Evolutionary conservation across 192 early-diverging fungal genomes (phyloP).

Genomic region (Neocallimastix lanati): DNA sequence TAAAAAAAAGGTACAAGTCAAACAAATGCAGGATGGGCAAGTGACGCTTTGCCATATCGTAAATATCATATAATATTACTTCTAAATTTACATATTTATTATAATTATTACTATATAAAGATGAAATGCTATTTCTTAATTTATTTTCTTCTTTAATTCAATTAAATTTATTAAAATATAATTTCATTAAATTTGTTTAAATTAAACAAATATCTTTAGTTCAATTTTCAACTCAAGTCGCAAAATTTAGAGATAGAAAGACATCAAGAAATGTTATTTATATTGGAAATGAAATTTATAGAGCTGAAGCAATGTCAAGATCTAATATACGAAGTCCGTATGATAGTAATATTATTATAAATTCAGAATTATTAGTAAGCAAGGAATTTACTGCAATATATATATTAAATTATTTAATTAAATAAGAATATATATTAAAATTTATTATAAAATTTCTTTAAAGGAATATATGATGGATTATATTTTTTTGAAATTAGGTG

Average conservation of each 20-base stretch:
- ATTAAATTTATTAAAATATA: too few species aligned
- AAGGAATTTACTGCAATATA: too few species aligned
- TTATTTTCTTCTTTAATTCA: too few species aligned
- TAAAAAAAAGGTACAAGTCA: background rate
- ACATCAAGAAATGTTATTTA: constrained; percentile 17
- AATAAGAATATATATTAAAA: too few species aligned
- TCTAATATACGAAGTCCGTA: constrained; percentile 40
- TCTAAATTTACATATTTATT: too few species aligned
- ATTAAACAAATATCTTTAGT: too few species aligned
- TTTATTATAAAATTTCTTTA: too few species aligned
- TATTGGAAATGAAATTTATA: constrained; percentile 50
- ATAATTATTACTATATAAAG: too few species aligned
- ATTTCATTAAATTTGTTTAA: too few species aligned
- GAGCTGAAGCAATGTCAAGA: constrained; percentile 21
- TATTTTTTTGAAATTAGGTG: constrained; percentile 58
- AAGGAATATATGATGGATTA: constrained; percentile 78
- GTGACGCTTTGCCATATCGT: background rate
- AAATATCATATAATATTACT: too few species aligned
- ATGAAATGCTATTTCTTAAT: too few species aligned
- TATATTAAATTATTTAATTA: too few species aligned
- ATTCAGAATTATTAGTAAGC: constrained; percentile 55
- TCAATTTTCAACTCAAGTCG: constrained; percentile 48
- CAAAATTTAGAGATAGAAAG: constrained; percentile 43
- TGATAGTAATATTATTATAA: constrained; percentile 45
- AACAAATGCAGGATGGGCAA: background rate